Evolutionary conservation across 1,284 basidiomycete genomes (phyloP).

Genomic region (Irpex lacteus): DNA sequence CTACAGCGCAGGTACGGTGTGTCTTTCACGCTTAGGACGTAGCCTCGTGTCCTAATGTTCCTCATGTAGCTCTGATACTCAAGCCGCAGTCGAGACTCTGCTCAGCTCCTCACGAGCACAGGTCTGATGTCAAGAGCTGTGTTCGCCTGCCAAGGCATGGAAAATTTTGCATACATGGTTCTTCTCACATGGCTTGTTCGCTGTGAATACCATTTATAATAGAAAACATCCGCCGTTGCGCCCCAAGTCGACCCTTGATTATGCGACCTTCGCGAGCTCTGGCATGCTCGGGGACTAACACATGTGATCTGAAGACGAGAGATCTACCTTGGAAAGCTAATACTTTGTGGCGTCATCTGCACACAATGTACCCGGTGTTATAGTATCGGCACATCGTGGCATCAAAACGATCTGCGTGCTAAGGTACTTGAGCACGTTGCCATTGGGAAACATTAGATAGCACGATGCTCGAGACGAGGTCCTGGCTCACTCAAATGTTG

Average conservation of each 20-base stretch:
- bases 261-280: neutral
- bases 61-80: constrained; percentile 61
- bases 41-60: constrained; percentile 9
- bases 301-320: neutral
- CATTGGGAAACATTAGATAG: neutral
- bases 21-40: constrained; percentile 3
- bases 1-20: constrained; percentile 70
- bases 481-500: neutral
- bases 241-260: neutral
- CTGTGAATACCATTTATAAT: neutral
- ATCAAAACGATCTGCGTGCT: constrained; percentile 1
- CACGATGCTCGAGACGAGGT: neutral
- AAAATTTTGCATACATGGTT: neutral
- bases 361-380: neutral
- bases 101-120: constrained; percentile 30
- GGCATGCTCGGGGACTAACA: neutral
- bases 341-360: neutral
- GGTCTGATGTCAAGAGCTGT: neutral
- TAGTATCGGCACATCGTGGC: neutral
- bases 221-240: neutral
- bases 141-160: neutral
- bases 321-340: neutral
- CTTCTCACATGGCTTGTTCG: neutral
- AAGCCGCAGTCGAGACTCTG: constrained; percentile 80
- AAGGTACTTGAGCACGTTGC: neutral